Conservation (phyloP, 176 grass and related monocot species). For the Rhipidocladum racemiflorum region DNA sequence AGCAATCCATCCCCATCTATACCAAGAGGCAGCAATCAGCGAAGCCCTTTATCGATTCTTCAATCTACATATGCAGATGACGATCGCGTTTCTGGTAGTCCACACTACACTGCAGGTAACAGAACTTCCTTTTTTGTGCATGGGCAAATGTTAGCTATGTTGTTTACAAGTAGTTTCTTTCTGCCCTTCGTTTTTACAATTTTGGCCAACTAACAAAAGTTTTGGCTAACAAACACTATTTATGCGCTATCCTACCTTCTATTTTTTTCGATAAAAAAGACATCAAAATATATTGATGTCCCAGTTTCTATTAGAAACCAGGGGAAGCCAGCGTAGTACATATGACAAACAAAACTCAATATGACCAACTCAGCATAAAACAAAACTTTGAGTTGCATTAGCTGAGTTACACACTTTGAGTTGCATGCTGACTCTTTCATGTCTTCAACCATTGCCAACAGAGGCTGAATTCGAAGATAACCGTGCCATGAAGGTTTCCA, state of each 20-base stretch:
- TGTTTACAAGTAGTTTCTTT: not conserved
- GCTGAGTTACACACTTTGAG: not conserved
- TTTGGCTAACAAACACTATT: not conserved
- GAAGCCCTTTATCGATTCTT: slow-evolving; percentile 33
- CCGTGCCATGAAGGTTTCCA: not conserved
- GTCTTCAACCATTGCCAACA: slow-evolving; percentile 16
- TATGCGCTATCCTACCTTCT: not conserved
- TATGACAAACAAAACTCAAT: too few relatives aligned
- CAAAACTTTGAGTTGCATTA: too few relatives aligned
- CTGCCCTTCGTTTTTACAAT: not conserved
- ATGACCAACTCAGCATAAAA: too few relatives aligned
- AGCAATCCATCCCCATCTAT: slow-evolving; percentile 14
- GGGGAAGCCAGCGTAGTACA: too few relatives aligned
- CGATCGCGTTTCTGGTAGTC: slow-evolving; percentile 28
- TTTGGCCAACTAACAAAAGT: not conserved
- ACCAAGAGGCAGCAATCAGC: slow-evolving; percentile 20
- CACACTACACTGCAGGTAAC: slow-evolving; percentile 40
- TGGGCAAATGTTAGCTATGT: not conserved
- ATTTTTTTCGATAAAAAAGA: not conserved
- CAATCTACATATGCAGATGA: too few relatives aligned
- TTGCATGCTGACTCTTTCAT: not conserved
- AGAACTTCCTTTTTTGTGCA: not conserved
- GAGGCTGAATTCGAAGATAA: not conserved
- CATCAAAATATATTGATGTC: too few relatives aligned
- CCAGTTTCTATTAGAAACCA: too few relatives aligned